Base-by-base conservation (phyloP, 192 early-diverging fungal species). In the Coemansia sp. region DNA sequence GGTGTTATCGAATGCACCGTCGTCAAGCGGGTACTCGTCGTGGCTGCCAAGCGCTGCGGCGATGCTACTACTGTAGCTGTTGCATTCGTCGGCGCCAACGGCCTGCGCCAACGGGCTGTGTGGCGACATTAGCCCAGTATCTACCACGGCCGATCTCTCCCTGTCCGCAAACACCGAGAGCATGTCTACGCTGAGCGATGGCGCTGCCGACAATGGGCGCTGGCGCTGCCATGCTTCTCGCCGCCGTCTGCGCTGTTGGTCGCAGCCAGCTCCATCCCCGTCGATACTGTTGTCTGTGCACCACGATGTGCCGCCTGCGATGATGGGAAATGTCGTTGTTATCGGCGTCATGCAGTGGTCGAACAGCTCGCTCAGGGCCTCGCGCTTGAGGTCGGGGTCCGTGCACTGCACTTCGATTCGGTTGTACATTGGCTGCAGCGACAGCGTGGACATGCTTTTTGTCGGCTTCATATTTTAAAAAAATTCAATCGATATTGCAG, bases 321-420 rank as follows among this genome's bases (percentile, higher is more conserved):
- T 21, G 26, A 58, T 37, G 3, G 56, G 56, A 10, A 58, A 58
- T n/a, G 56, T 58, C 16, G 56, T 15, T 40, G 56, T 54, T 13
- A 81, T 69, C 11, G 78, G 78, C 21, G 74, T 72, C 79, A 82
- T 82, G 58, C 79, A 82, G 71, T 82, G 74, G 66, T 82, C 79
- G n/a, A 82, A 82, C 37, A 82, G 69, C 74, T 82, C 79, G 69
- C 79, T 76, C 11, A 82, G 71, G 12, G 79, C 79, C 62, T 73
- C 79, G 63, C 74, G 79, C 63, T 82, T 82, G 18, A 82, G 52
- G 10, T 76, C 79, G 10, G 74, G 74, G 58, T 82, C 74, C 13
- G 71, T 61, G 62, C 71, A 82, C 71, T 82, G 74, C 37, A 82
- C 75, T 39, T 69, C 60, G 45, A 76, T 63, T 38, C 62, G 62